Conservation (phyloP, 768 basidiomycete species). For the Sporobolomyces phaffii region DNA sequence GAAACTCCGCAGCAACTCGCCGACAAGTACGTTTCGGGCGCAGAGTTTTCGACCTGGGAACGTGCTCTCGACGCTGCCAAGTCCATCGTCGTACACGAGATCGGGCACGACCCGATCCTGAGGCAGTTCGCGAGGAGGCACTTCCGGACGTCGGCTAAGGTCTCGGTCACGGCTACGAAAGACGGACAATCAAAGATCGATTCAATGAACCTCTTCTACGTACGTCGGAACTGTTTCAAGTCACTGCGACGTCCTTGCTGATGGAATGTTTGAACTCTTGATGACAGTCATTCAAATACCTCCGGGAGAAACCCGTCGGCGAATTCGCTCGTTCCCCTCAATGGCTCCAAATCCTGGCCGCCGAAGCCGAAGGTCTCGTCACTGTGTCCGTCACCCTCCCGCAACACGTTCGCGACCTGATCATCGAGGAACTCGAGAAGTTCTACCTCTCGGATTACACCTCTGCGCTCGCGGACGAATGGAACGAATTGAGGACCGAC, state of each 20-base stretch:
- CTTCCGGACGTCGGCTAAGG: conserved; percentile 66
- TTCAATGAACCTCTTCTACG: conserved; percentile 52
- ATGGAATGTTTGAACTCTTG: too few relatives aligned
- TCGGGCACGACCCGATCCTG: conserved; percentile 86
- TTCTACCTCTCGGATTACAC: conserved; percentile 79
- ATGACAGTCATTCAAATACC: conserved; percentile 85
- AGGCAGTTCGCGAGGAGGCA: conserved; percentile 67
- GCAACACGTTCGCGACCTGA: conserved; percentile 57
- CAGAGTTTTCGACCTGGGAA: conserved; percentile 8
- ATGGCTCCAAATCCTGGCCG: conserved; percentile 82
- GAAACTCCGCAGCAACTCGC: conserved; percentile 72
- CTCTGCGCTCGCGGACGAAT: conserved; percentile 75
- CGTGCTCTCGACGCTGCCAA: conserved; percentile 42
- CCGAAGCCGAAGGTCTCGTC: conserved; percentile 82
- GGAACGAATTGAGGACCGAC: conserved; percentile 78
- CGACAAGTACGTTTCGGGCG: conserved; percentile 61
- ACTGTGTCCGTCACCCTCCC: conserved; percentile 66
- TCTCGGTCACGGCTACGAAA: conserved; percentile 81
- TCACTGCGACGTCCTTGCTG: conserved; percentile 11
- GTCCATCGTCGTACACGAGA: conserved; percentile 78
- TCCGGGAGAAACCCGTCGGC: conserved; percentile 66
- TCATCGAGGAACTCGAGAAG: conserved; percentile 69
- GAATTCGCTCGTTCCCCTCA: conserved; percentile 54
- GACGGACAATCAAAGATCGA: conserved; percentile 59
- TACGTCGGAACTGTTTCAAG: conserved; percentile 42